Evolutionary conservation across 257 asterid genomes (phyloP).

Genomic region (Coffea canephora): DNA sequence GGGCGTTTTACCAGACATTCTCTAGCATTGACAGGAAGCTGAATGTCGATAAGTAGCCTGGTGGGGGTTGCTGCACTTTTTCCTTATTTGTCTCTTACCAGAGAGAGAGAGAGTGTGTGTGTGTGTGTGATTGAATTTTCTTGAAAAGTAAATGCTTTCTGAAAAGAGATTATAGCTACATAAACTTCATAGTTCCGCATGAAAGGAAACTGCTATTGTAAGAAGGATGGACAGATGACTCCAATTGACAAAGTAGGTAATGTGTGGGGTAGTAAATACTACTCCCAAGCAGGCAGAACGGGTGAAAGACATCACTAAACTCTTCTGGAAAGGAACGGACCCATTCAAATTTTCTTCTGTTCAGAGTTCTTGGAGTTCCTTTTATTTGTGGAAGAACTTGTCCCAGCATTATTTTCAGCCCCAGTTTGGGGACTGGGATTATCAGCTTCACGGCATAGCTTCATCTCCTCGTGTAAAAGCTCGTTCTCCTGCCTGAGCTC

Average conservation of each 20-base stretch:
- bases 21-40: constrained; percentile 78
- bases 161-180: constrained; percentile 3
- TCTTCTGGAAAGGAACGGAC: background rate
- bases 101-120: background rate
- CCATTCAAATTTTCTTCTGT: constrained; percentile 25
- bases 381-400: constrained; percentile 26
- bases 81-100: background rate
- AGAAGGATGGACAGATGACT: background rate
- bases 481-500: constrained; percentile 48
- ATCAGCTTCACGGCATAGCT: constrained; percentile 34
- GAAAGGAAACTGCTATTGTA: background rate
- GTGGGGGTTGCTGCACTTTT: background rate
- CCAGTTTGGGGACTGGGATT: constrained; percentile 18
- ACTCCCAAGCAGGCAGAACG: background rate
- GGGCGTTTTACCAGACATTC: constrained; percentile 78
- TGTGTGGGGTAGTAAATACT: background rate
- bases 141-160: constrained; percentile 3
- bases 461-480: constrained; percentile 42
- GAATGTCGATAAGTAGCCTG: constrained; percentile 42
- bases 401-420: constrained; percentile 2
- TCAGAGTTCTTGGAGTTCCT: constrained; percentile 23
- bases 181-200: background rate
- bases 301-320: background rate
- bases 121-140: background rate
- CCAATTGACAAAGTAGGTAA: background rate